Base-by-base conservation (phyloP, 352 stramenopile species). In the Globisporangium nagaii region DNA sequence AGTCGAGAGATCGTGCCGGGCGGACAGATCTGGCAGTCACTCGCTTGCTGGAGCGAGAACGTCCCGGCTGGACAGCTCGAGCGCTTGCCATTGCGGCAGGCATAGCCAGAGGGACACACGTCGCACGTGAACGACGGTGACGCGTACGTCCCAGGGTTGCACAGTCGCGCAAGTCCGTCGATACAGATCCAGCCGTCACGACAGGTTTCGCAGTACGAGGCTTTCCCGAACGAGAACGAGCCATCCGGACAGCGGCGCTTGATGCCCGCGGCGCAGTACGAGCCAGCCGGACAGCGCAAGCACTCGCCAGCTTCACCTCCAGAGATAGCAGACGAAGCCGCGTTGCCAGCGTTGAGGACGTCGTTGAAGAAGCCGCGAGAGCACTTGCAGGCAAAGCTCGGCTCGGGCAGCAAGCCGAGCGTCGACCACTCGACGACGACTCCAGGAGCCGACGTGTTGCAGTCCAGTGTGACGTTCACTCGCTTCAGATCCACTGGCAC, bases 181-280 rank as follows among this genome's bases (percentile, higher is more conserved):
- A 83, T 53, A 53, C 77, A 88, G 52, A 88, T 83, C 75, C 75
- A 86, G 3, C 75, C 77, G 17, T 83, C 66, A 3, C 77, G 77
- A 53, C 77, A 88, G 0, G 39, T 40, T 28, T 88, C 75, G 35
- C 77, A 88, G 20, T 57, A 61, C 12, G 69, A 56, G 25, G 73
- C 58, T 54, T 84, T 76, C 10, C 77, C 77, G 30, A 88, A 88
- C 2, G 77, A 86, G 53, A 86, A 88, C 1, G 56, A 73, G 0
- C 73, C 75, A 19, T 65, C 52, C 0, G 71, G 65, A 40, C 75
- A 88, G 32, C 54, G 48, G 4, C 65, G 67, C 45, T 76, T 82
- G 44, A 86, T 83, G 11, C 77, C 77, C 13, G 68, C 74, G 0
- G 65, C 63, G 42, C 77, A 88, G 44, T 75, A 88, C 15, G 71